A percentile compares a stretch with the other conserved stretches of the same genome.
Evolutionary conservation across 331 rosid species (phyloP).

Genomic region (Acacia pycnantha): DNA sequence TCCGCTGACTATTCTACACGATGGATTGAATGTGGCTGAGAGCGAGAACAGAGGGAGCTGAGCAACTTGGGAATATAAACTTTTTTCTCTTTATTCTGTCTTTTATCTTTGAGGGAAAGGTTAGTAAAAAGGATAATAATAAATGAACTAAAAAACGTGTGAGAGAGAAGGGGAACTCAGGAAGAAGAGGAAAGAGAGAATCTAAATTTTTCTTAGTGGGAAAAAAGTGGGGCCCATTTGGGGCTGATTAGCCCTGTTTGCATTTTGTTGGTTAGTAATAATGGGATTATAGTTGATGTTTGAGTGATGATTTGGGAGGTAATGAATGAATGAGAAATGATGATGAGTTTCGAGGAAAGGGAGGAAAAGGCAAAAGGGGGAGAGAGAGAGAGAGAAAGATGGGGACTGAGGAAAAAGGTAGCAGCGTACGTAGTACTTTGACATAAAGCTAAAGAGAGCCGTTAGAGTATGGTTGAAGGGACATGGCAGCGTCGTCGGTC

Average conservation of each 20-base stretch:
- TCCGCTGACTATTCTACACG: background rate
- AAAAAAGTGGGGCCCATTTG: background rate
- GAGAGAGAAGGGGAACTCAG: background rate
- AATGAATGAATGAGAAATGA: background rate
- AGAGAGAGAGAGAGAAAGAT: background rate
- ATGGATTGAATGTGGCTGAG: background rate
- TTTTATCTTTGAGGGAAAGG: constrained; percentile 2
- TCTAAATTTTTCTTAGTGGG: background rate
- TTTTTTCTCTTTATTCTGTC: background rate
- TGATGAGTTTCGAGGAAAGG: constrained; percentile 33
- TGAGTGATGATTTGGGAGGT: background rate
- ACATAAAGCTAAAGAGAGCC: constrained; percentile 23
- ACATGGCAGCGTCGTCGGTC: background rate
- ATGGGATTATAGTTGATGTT: background rate
- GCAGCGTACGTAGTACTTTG: background rate
- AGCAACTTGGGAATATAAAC: constrained; percentile 16
- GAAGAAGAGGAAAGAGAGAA: background rate
- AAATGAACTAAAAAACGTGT: background rate
- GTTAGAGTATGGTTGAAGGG: constrained; percentile 19
- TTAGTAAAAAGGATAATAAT: background rate
- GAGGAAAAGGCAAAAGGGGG: background rate
- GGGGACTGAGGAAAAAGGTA: constrained; percentile 8
- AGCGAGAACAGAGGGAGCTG: background rate
- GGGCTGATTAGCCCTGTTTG: background rate
- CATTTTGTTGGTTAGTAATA: background rate